Evolutionary conservation across 2,329 filamentous ascomycete species (phyloP).

Genomic region (Arthrobotrys megalospora): DNA sequence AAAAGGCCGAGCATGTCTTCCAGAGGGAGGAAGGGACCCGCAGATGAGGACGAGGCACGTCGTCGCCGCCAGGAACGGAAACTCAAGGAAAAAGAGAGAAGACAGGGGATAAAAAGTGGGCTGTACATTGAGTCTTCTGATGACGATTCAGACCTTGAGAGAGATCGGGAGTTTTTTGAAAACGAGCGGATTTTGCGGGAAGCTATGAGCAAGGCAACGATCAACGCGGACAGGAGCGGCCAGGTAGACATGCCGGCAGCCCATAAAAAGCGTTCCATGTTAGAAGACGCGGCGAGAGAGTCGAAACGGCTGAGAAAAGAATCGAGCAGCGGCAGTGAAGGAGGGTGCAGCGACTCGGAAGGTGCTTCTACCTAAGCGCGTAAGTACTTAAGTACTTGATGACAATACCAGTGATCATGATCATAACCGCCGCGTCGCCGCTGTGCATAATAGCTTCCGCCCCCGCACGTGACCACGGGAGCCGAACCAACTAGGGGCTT

Average conservation of each 20-base stretch:
- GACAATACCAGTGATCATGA: no score
- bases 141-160: constrained; percentile 76
- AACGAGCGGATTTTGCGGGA: constrained; percentile 59
- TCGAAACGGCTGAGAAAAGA: constrained; percentile 21
- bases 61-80: constrained; percentile 73
- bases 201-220: constrained; percentile 29
- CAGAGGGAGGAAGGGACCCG: background rate
- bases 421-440: no score
- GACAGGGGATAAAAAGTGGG: constrained; percentile 84
- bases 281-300: constrained; percentile 1
- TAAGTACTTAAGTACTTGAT: no score
- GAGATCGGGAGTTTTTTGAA: constrained; percentile 61
- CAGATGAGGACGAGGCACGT: constrained; percentile 33
- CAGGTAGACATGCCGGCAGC: background rate
- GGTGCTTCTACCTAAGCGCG: no score
- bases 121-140: constrained; percentile 86
- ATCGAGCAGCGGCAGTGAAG: background rate
- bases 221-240: background rate
- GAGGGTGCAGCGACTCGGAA: no score
- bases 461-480: background rate
- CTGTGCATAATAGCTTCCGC: no score
- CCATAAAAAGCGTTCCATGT: constrained; percentile 4
- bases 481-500: background rate
- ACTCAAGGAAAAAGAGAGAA: constrained; percentile 81
- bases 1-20: background rate